Evolutionary conservation across 495 filamentous ascomycete species (phyloP), one percentile per base, ranked within the genome.

Genomic region (Chlorociboria aeruginascens): DNA sequence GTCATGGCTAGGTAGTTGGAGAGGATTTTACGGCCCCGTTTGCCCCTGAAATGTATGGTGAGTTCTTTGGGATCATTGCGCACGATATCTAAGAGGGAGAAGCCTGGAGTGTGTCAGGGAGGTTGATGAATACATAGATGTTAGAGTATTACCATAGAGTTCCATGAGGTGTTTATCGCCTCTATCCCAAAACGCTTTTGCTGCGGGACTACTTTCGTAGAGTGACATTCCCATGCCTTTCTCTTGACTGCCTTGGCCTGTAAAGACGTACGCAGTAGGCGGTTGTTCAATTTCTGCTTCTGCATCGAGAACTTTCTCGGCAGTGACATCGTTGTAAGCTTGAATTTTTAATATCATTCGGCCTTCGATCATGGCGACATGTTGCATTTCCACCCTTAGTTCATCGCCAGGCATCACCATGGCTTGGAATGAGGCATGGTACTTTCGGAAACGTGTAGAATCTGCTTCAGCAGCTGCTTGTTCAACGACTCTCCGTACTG

Each of bases 171-270:
- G 56, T 8, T 51, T 52, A 46, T 72, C 66, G 7, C 62, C 64
- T 11, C 47, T 35, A 39, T 70, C 67, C 69, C 69, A 72, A 29
- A 72, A 42, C 8, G 46, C 40, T 20, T 56, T 56, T 2, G 65
- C 69, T 0, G 53, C 58, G 4, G 48, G 9, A 43, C 66, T 69
- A 6, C 45, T 45, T 1, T 50, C 55, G 45, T 69, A 68, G 9
- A 68, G 45, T 10, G 62, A 60, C 66, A 70, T 68, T 0, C 69
- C 69, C 69, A 72, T 72, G 7, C 53, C 55, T 25, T 49, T 52
- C 36, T 57, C 52, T 45, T 72, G 69, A 32, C 61, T 65, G 2
- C 69, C 69, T 43, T 72, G 69, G 4, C 69, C 69, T 3, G 65
- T 67, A 40, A 72, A 72, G 11, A 72, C 29, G 51, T 69, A 70